A percentile compares a stretch with the other conserved stretches of the same genome.
phyloP scores from a whole-genome alignment of 2,329 filamentous ascomycete species.

The Fusarium dimerum region DNA sequence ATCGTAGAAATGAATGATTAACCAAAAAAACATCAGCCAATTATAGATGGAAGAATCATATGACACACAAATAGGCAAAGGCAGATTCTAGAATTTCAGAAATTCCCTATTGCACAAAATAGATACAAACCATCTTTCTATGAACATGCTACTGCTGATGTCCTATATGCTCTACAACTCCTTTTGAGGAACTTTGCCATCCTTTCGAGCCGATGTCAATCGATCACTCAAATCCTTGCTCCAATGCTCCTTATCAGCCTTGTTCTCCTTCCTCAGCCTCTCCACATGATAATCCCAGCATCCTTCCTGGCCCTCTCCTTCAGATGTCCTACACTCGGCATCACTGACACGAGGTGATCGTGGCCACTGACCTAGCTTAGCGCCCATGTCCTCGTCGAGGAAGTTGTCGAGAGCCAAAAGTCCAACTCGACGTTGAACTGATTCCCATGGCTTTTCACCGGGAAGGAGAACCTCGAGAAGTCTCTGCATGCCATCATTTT shows the following conservation, averaged over 20 bases:
- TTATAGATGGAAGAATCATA: too few relatives aligned
- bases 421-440: conserved; percentile 55
- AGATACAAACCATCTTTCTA: neutral
- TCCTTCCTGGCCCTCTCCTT: conserved; percentile 43
- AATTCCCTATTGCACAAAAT: too few relatives aligned
- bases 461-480: conserved; percentile 54
- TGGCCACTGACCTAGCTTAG: conserved; percentile 58
- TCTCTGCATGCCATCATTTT: conserved; percentile 52
- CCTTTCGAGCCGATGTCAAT: conserved; percentile 35
- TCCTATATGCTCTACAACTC: conserved; percentile 33
- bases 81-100: too few relatives aligned
- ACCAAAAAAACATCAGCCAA: too few relatives aligned
- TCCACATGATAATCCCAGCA: conserved; percentile 61
- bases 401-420: conserved; percentile 65
- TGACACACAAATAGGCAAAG: too few relatives aligned
- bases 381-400: conserved; percentile 66
- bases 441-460: conserved; percentile 49
- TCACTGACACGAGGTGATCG: conserved; percentile 35
- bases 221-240: conserved; percentile 43
- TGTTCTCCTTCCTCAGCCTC: conserved; percentile 39
- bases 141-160: neutral
- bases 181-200: conserved; percentile 25
- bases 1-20: too few relatives aligned
- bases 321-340: conserved; percentile 37
- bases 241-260: conserved; percentile 44